Conservation (phyloP, 2,329 filamentous ascomycete genomes). For the Xylariaceae sp. region DNA sequence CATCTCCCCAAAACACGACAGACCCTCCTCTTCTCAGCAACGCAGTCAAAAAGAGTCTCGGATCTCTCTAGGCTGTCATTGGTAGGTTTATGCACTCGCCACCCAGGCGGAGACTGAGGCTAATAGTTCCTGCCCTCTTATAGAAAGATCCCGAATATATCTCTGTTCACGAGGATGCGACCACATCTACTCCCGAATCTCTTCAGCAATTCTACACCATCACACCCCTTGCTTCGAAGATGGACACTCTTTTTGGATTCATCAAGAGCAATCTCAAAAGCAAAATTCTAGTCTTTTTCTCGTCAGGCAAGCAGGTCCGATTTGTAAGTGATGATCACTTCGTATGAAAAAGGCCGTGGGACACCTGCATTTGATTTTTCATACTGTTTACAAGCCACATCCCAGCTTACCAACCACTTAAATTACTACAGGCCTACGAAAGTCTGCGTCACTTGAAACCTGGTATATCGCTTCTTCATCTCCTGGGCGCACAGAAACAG, state of each 20-base stretch:
- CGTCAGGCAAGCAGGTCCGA: slow-evolving; percentile 91
- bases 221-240: slow-evolving; percentile 80
- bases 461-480: slow-evolving; percentile 86
- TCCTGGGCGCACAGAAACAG: slow-evolving; percentile 75
- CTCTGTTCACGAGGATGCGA: slow-evolving; percentile 82
- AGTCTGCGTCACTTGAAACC: slow-evolving; percentile 90
- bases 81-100: neutral
- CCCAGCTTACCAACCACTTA: no score
- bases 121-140: neutral
- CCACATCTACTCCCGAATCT: slow-evolving; percentile 74
- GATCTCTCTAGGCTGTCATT: slow-evolving; percentile 87
- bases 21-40: slow-evolving; percentile 93
- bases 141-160: slow-evolving; percentile 86
- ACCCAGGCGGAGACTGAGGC: no score
- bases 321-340: slow-evolving; percentile 45
- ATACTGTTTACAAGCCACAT: neutral
- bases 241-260: slow-evolving; percentile 91
- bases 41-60: slow-evolving; percentile 90
- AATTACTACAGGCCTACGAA: slow-evolving; percentile 62
- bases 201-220: slow-evolving; percentile 91
- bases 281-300: slow-evolving; percentile 94
- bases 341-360: neutral
- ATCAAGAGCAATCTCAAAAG: slow-evolving; percentile 86
- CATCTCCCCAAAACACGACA: slow-evolving; percentile 84
- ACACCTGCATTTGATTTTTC: neutral